Evolutionary conservation across 2,329 filamentous ascomycete genomes (phyloP).

Genomic region (Spiromastix sp.): DNA sequence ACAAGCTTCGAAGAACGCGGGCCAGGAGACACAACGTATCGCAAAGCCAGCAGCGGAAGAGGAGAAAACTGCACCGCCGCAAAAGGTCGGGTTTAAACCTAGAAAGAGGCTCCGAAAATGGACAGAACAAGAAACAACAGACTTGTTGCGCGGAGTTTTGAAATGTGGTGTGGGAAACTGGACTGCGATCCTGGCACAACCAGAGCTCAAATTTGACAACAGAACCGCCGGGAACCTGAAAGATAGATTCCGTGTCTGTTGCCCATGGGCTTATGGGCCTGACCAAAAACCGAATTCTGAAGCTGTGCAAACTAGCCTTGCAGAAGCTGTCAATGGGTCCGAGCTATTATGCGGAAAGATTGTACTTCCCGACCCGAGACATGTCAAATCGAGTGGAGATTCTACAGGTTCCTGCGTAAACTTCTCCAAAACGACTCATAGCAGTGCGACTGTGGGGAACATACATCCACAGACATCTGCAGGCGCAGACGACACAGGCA

Average conservation of each 20-base stretch:
- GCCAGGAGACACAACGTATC: neutral
- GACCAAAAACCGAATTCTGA: slow-evolving; percentile 28
- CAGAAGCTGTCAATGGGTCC: slow-evolving; percentile 7
- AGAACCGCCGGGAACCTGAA: slow-evolving; percentile 54
- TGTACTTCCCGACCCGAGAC: slow-evolving; percentile 14
- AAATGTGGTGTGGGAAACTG: slow-evolving; percentile 54
- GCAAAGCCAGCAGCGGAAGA: neutral
- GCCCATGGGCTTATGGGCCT: slow-evolving; percentile 37
- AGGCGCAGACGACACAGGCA: neutral
- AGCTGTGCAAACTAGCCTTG: slow-evolving; percentile 19
- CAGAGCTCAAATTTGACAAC: slow-evolving; percentile 47
- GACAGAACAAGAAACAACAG: slow-evolving; percentile 51
- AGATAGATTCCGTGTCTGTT: slow-evolving; percentile 48
- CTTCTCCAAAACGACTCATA: neutral
- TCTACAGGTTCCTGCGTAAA: neutral
- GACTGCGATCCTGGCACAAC: slow-evolving; percentile 50
- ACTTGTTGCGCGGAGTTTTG: slow-evolving; percentile 48
- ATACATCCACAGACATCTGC: slow-evolving; percentile 9
- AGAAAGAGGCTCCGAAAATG: slow-evolving; percentile 44
- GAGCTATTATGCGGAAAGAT: slow-evolving; percentile 8
- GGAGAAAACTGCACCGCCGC: slow-evolving; percentile 8
- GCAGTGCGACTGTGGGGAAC: neutral
- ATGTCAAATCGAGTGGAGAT: slow-evolving; percentile 10
- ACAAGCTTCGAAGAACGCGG: neutral
- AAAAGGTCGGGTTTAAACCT: slow-evolving; percentile 28